A percentile compares a stretch with the other conserved stretches of the same genome.
Evolutionary conservation across 257 asterid species (phyloP).

Genomic region (Przewalskia tangutica): DNA sequence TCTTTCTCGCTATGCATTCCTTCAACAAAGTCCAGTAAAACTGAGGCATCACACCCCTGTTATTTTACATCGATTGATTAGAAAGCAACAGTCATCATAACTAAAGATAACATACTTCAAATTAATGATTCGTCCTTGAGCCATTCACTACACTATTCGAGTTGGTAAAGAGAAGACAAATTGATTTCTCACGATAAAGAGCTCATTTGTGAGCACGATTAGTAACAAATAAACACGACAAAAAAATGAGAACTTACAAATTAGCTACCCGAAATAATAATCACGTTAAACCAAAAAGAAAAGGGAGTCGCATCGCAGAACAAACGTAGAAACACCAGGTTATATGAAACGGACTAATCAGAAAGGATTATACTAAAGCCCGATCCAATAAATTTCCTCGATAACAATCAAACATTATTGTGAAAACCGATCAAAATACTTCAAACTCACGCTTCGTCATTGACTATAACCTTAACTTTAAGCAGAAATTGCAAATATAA

Average conservation of each 20-base stretch:
- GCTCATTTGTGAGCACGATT: not conserved
- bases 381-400: not conserved
- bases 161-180: not conserved
- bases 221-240: not conserved
- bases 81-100: not conserved
- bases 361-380: not conserved
- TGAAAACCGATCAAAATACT: not conserved
- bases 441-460: not conserved
- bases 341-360: not conserved
- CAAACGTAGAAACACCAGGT: not conserved
- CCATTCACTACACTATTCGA: not conserved
- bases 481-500: not conserved
- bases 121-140: not conserved
- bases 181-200: not conserved
- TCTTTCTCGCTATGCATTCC: slow-evolving; percentile 45
- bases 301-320: not conserved
- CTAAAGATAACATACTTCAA: not conserved
- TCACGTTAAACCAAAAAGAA: not conserved
- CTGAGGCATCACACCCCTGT: slow-evolving; percentile 82
- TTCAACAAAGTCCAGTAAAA: slow-evolving; percentile 47
- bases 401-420: not conserved
- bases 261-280: not conserved
- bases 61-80: not conserved
- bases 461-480: not conserved
- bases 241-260: not conserved